Base-by-base conservation (phyloP, 2,329 filamentous ascomycete species). In the Diaporthe longicolla region DNA sequence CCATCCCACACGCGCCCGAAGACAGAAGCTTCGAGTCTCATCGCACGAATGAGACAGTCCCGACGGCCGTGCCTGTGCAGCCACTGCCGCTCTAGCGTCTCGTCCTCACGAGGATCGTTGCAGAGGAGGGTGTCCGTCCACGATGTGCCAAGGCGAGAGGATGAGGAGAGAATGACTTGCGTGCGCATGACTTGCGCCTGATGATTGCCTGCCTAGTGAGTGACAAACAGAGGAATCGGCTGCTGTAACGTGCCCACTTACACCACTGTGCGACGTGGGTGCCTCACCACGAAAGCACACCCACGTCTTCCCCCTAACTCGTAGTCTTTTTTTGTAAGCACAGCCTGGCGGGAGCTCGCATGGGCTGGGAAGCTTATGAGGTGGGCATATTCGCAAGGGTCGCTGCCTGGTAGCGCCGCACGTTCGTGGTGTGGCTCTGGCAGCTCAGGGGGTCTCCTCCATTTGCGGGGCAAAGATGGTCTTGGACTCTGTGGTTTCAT, bases 1-100 rank as follows among this genome's bases (percentile, higher is more conserved):
- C 11, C 48, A 52, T 52, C 32, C 63, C 32, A 68, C 63, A 37
- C 43, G 7, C 63, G 26, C 48, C 63, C 48, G 32, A 4, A 40
- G 45, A 40, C 32, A 37, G 52, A 68, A 68, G 63, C 45, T 68
- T 68, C 63, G 52, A 72, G 71, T 45, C 59, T 17, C 26, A 17
- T 43, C 52, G 24, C 71, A 55, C 71, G 61, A 70, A 45, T 70
- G 37, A n/a, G 48, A 70, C 29, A 35, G 40, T 26, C 26, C 32
- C 35, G 24, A 26, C 54, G 10, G 6, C 5, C 17, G 43, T 50
- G 55, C 68, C 26, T 26, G 55, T 35, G 54, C 37, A 58, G 50
- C 68, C 68, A 70, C 54, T 45, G 26, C 68, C 52, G 24, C 35
- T 13, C 24, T 59, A 57, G 68, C 68, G 63, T 19, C 50, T 58